Base-by-base conservation (phyloP, 192 early-diverging fungal species). In the Backusella sp. region DNA sequence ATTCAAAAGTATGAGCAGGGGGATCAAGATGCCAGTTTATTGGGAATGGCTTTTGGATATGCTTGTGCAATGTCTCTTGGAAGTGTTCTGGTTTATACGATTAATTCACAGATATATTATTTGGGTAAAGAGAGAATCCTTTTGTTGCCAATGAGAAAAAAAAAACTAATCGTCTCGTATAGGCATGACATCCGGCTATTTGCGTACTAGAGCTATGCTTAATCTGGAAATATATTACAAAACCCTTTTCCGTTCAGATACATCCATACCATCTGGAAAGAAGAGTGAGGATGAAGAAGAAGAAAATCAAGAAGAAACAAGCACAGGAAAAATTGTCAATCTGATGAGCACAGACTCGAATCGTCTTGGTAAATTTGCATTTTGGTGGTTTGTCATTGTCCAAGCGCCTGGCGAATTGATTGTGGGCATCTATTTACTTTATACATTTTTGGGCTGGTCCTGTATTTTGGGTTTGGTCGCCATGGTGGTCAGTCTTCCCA, bases 381-480 rank as follows among this genome's bases (percentile, higher is more conserved):
- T 79, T 68, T 89, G 86, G 72, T 77, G 86, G 76, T 80, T 89
- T 68, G 79, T 84, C 19, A 65, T 90, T 26, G 79, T 91, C 66
- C 84, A 79, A 5, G 76, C 84, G 0, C 91, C 92, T 0, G 86
- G 92, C 23, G 86, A 87, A 49, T 80, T 95, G 11, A 62, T 84
- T 6, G 76, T 94, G 7, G 93, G 92, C 6, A 77, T 91, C 14
- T 86, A 83, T 74, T 82, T 90, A 68, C 81, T 97, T 30, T 91
- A 95, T 79, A 82, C 83, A 36, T 83, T 98, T 32, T 82, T 98
- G 69, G 96, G 97, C 30, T 85, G 85, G 59, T 88, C 94, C 4
- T 94, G 91, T 12, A 74, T 96, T 21, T 88, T 92, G 30, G 95
- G 94, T 3, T 78, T 98, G 17, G 76, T 85, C 0, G 80, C 92